Evolutionary conservation across 768 basidiomycete genomes (phyloP).

Genomic region (Agaricus sinodeliciosus): DNA sequence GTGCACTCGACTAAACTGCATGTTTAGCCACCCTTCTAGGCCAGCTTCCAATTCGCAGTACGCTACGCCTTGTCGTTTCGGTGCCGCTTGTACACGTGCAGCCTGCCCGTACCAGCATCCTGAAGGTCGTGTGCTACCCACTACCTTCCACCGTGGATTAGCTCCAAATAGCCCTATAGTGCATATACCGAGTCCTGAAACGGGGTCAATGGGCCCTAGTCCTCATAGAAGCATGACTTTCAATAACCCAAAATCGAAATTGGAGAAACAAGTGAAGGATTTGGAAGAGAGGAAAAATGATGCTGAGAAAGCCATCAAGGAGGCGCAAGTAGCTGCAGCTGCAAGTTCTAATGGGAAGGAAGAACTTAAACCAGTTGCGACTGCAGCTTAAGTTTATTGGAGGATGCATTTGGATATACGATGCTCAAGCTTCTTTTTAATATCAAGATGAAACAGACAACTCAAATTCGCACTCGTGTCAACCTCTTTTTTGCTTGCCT

Average conservation of each 20-base stretch:
- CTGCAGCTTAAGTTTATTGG: conserved; percentile 27
- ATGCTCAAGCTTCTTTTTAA: not conserved
- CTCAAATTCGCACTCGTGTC: not conserved
- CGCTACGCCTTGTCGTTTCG: conserved; percentile 71
- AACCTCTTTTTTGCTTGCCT: not conserved
- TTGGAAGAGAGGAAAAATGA: conserved; percentile 44
- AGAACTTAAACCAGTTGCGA: conserved; percentile 46
- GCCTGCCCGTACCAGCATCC: conserved; percentile 92
- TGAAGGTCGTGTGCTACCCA: conserved; percentile 73
- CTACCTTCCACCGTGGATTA: conserved; percentile 75
- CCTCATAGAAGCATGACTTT: conserved; percentile 69
- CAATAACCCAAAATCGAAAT: conserved; percentile 35
- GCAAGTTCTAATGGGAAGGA: conserved; percentile 62
- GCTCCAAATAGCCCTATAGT: conserved; percentile 54
- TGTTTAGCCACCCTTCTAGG: conserved; percentile 59
- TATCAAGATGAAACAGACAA: not conserved
- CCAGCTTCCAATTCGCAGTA: conserved; percentile 28
- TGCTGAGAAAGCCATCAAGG: conserved; percentile 56
- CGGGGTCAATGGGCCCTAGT: conserved; percentile 62
- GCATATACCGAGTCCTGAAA: conserved; percentile 53
- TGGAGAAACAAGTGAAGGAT: conserved; percentile 37
- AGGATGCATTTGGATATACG: no score
- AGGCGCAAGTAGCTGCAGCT: conserved; percentile 40
- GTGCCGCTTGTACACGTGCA: conserved; percentile 76
- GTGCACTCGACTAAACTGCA: conserved; percentile 64